These are phyloP conservation scores for Trichothecium sympodiale DNA, from an alignment of 2,329 filamentous ascomycete genomes.

Conservation along the genomic window DNA sequence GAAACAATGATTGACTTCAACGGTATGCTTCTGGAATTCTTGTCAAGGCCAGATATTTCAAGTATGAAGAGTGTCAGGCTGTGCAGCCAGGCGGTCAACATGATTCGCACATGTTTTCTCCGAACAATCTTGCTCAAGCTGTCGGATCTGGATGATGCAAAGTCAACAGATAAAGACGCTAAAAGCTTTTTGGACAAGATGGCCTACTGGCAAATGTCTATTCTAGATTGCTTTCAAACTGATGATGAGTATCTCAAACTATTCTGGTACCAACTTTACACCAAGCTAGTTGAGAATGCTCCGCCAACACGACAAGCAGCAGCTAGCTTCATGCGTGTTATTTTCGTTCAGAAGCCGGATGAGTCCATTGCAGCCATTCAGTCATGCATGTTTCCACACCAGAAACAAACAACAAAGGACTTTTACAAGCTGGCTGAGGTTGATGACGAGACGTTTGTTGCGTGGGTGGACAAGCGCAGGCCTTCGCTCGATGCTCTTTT, in stretches of 20 bases:
- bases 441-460: conserved; percentile 78
- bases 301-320: conserved; percentile 61
- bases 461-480: conserved; percentile 78
- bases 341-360: conserved; percentile 84
- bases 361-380: conserved; percentile 67
- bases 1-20: conserved; percentile 76
- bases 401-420: conserved; percentile 59
- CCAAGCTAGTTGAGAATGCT: conserved; percentile 66
- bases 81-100: conserved; percentile 71
- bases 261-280: conserved; percentile 87
- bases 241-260: conserved; percentile 77
- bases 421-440: conserved; percentile 79
- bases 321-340: conserved; percentile 78
- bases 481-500: conserved; percentile 73
- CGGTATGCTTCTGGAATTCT: conserved; percentile 74
- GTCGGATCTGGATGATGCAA: conserved; percentile 65
- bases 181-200: conserved; percentile 72
- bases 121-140: conserved; percentile 69
- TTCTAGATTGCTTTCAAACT: conserved; percentile 64
- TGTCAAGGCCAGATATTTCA: conserved; percentile 76
- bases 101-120: conserved; percentile 67
- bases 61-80: conserved; percentile 79
- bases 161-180: conserved; percentile 48
- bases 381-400: conserved; percentile 58
- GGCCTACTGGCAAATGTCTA: conserved; percentile 90